Evolutionary conservation across 2,329 filamentous ascomycete species (phyloP), one percentile per base, ranked within the genome.

Genomic region (Bipolaris cookei): DNA sequence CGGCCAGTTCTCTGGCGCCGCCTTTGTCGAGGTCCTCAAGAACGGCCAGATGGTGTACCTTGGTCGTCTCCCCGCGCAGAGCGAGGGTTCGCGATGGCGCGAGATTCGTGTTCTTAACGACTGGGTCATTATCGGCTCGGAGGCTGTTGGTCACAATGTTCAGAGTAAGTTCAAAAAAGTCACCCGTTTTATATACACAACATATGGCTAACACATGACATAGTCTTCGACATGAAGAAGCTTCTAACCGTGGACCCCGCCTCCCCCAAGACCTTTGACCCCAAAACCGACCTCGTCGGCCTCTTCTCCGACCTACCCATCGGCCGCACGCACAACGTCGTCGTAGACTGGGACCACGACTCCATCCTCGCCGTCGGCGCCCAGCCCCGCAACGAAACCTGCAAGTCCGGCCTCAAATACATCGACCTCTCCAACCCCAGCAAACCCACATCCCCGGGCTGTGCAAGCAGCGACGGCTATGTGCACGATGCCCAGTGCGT

Each of bases 401-500:
- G 84, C 75, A 70, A 69, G 18, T 78, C 79, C 16, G 84, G 84
- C 21, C 74, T 86, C 30, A 83, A 84, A 72, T 84, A 85, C 76
- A 81, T 86, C 55, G 82, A 87, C 68, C 74, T 87, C n/a, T 77
- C 76, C 20, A 80, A 86, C 64, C 78, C 83, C 18, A 70, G 77
- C 38, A 84, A 84, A 65, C 81, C 84, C 6, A 79, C 75, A 16
- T 80, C 78, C 3, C 81, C 82, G 8, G 84, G 84, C 16, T 86
- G 68, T 65, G 81, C 82, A 7, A 74, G 77, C 38, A 69, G 80
- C 35, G 84, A 86, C 67, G 84, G 84, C 51, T 86, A 87, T 67
- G 83, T 86, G 4, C 84, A 87, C 68, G 84, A 86, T 64, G 84
- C 84, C 1, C 84, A 87, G 71, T 86, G 84, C 68, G 74, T 86